These are phyloP conservation scores for Rhodosporidiobolus sp. DNA, from an alignment of 768 basidiomycete genomes.

Conservation along the genomic window DNA sequence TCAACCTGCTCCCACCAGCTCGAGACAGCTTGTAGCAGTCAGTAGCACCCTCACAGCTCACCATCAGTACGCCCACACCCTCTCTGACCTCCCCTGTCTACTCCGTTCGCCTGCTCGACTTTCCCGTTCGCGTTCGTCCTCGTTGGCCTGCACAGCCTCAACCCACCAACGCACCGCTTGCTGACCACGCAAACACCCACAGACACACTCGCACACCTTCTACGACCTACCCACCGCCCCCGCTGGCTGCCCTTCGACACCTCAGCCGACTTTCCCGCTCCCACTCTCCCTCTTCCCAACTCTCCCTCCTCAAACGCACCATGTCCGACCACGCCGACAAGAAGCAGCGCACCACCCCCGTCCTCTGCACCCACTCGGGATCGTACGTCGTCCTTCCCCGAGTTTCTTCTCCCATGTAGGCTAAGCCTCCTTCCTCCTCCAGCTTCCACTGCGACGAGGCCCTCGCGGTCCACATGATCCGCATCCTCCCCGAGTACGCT, in stretches of 20 bases:
- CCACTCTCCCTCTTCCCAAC: background rate
- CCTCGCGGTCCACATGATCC: conserved; percentile 83
- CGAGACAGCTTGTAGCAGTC: no score
- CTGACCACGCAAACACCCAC: background rate
- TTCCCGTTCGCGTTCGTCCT: no score
- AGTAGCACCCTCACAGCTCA: no score
- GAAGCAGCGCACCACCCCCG: conserved; percentile 6
- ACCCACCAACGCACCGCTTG: no score
- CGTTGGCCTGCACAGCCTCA: no score
- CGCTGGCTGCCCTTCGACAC: background rate
- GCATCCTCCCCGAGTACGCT: conserved; percentile 69
- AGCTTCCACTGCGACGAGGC: conserved; percentile 93
- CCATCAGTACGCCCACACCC: no score
- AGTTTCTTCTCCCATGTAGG: background rate
- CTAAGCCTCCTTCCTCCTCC: background rate
- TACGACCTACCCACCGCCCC: no score
- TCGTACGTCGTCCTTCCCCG: background rate
- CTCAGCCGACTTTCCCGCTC: background rate
- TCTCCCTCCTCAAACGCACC: no score
- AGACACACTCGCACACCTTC: background rate
- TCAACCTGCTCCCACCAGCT: no score
- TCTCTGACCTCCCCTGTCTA: no score
- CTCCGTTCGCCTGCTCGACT: no score
- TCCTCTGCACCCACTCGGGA: conserved; percentile 20
- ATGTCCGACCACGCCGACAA: conserved; percentile 11